Conservation (phyloP, 2,329 filamentous ascomycete genomes). For the Aspergillus piperis region DNA sequence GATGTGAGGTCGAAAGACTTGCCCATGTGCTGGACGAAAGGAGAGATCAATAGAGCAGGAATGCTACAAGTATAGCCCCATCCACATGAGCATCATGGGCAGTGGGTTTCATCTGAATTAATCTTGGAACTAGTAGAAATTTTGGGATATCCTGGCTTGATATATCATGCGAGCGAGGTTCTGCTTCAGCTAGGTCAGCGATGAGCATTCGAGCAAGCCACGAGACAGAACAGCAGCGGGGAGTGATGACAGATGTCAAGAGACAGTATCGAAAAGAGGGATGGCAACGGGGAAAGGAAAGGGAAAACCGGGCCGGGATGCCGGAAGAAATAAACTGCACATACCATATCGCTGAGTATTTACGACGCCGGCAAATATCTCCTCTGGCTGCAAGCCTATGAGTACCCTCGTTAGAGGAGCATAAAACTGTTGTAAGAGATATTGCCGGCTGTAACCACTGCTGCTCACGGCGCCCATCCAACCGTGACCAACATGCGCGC, state of each 20-base stretch:
- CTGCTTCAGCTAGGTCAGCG: background rate
- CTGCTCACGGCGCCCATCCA: background rate
- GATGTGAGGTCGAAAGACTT: background rate
- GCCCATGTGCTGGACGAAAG: background rate
- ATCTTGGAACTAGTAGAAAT: background rate
- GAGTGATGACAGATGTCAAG: background rate
- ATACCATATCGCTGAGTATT: slow-evolving; percentile 31
- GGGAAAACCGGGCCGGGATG: background rate
- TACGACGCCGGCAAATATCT: slow-evolving; percentile 31
- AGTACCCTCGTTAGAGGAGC: slow-evolving; percentile 1
- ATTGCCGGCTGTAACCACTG: slow-evolving; percentile 27
- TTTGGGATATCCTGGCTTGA: slow-evolving; percentile 14
- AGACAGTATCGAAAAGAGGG: background rate
- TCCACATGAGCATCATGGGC: slow-evolving; percentile 2
- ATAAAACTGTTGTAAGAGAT: slow-evolving; percentile 10
- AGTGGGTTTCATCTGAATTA: background rate
- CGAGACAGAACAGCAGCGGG: background rate
- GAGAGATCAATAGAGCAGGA: no score
- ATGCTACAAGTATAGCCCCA: slow-evolving; percentile 1
- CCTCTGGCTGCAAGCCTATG: slow-evolving; percentile 5
- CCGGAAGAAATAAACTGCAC: background rate
- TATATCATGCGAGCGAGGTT: background rate
- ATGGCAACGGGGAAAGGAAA: background rate
- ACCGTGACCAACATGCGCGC: background rate
- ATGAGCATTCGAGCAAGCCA: background rate